Base-by-base conservation (phyloP, 1,139 yeast species). In the Sugiyamaella castrensis region DNA sequence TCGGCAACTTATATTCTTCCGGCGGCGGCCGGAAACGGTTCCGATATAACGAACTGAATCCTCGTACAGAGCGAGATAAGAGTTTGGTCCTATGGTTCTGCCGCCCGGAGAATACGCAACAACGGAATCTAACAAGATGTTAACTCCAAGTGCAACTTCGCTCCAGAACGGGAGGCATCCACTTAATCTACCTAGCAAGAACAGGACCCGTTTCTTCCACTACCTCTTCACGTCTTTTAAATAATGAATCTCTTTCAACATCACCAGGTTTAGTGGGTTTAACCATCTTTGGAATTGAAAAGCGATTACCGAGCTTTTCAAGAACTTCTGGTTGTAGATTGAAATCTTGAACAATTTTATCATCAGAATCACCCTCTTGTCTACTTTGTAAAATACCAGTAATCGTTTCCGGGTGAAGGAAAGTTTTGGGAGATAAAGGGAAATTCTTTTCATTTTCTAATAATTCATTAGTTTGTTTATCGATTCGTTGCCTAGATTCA, bases 361-460 rank as follows among this genome's bases (percentile, higher is more conserved):
- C 39, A 38, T 45, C 45, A 28, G 35, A 26, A 28, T 46, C 48
- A 8, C 52, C 52, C 12, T 42, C 47, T 10, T 32, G 24, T 15
- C 52, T 38, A 29, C 52, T 49, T 36, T 49, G 44, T 11, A 49
- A 19, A 10, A 49, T 46, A 13, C 50, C 52, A 3, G 47, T 46
- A 2, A 49, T 39, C 1, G 52, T 49, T 39, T 49, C 52, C 13
- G 52, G 38, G 24, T 46, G 47, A 10, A 49, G 8, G n/a, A 43
- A 15, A 9, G 37, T 10, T 27, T 39, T 37, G 1, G 46, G 43
- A n/a, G 12, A 24, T 27, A 19, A 9, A 7, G 45, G 45, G 13
- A 31, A 26, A 11, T 39, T 7, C 9, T 30, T 38, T 28, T 44
- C 33, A 15, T 40, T 31, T 12, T 40, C 40, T 16, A 34, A 13